phyloP scores from a whole-genome alignment of 2,329 filamentous ascomycete species.

The Ceratocystis huliohia region DNA sequence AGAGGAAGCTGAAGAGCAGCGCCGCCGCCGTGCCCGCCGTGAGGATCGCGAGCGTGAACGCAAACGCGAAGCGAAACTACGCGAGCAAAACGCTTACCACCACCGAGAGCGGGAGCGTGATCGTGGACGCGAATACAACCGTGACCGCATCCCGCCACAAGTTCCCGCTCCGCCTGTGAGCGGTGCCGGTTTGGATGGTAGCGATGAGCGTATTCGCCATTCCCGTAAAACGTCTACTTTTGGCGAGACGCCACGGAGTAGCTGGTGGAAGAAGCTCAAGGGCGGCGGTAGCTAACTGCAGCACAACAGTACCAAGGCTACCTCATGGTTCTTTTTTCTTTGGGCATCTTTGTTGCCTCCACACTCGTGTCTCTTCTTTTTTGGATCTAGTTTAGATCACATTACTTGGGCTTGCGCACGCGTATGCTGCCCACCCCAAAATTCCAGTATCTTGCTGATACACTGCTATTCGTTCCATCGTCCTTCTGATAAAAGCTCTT shows the following conservation, averaged over 20 bases:
- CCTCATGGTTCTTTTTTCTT: not conserved
- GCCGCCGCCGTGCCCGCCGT: constrained; percentile 33
- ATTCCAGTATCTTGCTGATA: too few species aligned
- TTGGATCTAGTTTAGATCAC: not conserved
- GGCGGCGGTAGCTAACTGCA: constrained; percentile 26
- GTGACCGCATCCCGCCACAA: constrained; percentile 25
- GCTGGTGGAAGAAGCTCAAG: constrained; percentile 48
- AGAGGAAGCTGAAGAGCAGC: constrained; percentile 33
- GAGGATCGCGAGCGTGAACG: constrained; percentile 31
- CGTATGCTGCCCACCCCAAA: too few species aligned
- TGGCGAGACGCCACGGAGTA: constrained; percentile 35
- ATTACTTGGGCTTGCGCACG: constrained; percentile 4
- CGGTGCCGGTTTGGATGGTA: constrained; percentile 31
- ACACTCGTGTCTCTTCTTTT: not conserved
- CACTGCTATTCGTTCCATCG: too few species aligned
- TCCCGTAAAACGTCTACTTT: constrained; percentile 32
- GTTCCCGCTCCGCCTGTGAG: constrained; percentile 21
- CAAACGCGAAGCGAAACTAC: constrained; percentile 17
- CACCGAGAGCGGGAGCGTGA: constrained; percentile 7
- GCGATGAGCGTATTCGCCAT: constrained; percentile 33
- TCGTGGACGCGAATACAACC: constrained; percentile 24
- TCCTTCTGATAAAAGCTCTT: too few species aligned
- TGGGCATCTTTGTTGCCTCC: not conserved
- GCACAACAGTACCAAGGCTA: not conserved
- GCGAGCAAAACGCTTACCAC: constrained; percentile 1